A percentile compares a stretch with the other conserved stretches of the same genome.
phyloP scores from a whole-genome alignment of 2,329 filamentous ascomycete species.

The Penicillium sp. region DNA sequence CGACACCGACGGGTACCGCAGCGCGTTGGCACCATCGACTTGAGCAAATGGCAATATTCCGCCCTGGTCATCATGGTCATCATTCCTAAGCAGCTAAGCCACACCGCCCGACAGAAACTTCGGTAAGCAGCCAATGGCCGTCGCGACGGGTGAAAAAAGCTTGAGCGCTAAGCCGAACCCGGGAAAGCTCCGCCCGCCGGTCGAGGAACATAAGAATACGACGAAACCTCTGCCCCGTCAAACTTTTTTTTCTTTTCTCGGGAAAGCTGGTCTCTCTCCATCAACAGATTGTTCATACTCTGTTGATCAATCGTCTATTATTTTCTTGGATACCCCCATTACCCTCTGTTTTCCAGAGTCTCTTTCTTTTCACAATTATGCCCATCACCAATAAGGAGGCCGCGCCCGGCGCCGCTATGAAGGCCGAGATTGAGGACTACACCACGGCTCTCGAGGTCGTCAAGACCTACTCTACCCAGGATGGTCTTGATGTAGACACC shows the following conservation, averaged over 20 bases:
- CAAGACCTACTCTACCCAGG: constrained; percentile 73
- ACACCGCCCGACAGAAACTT: constrained; percentile 29
- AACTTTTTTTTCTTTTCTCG: constrained; percentile 50
- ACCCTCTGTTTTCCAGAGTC: constrained; percentile 32
- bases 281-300: constrained; percentile 54
- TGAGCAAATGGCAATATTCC: background rate
- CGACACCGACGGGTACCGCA: background rate
- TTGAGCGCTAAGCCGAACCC: constrained; percentile 25
- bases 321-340: constrained; percentile 21
- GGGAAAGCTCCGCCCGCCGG: constrained; percentile 23
- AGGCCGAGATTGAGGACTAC: constrained; percentile 68
- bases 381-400: constrained; percentile 67
- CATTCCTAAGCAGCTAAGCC: constrained; percentile 8
- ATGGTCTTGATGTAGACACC: constrained; percentile 85
- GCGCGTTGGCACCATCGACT: background rate
- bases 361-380: constrained; percentile 58
- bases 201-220: constrained; percentile 32
- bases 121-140: constrained; percentile 36
- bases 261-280: constrained; percentile 62
- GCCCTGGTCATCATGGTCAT: constrained; percentile 24
- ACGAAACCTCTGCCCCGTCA: constrained; percentile 30
- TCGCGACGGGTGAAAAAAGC: background rate
- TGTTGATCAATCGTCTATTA: constrained; percentile 44
- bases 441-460: constrained; percentile 76
- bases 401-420: constrained; percentile 49